phyloP scores from a whole-genome alignment of 352 stramenopile species.

The Globisporangium perplexum region DNA sequence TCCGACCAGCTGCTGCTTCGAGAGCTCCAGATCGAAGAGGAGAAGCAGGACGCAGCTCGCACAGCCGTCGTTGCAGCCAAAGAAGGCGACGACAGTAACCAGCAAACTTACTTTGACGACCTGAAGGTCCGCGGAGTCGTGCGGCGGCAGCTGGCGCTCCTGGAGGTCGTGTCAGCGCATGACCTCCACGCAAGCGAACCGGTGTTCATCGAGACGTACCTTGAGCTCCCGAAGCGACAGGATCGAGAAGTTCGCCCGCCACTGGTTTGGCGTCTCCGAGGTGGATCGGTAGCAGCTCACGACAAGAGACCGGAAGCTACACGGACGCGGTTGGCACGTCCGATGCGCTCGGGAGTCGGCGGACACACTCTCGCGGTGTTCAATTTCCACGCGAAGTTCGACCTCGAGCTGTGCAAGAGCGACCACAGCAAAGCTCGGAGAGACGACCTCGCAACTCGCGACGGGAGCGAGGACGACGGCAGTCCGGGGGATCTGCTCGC shows the following conservation, averaged over 20 bases:
- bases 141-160: slow-evolving; percentile 5
- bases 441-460: background rate
- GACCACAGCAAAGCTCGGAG: background rate
- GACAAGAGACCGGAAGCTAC: background rate
- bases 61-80: slow-evolving; percentile 2
- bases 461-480: background rate
- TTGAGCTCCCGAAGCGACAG: slow-evolving; percentile 1
- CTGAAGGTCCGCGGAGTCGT: slow-evolving; percentile 7
- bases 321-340: background rate
- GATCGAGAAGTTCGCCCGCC: background rate
- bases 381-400: slow-evolving; percentile 13
- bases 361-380: slow-evolving; percentile 2
- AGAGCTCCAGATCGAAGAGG: slow-evolving; percentile 40
- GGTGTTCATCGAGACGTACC: slow-evolving; percentile 7
- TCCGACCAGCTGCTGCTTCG: slow-evolving; percentile 32
- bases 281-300: background rate
- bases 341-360: background rate
- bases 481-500: background rate
- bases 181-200: slow-evolving; percentile 1
- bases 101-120: slow-evolving; percentile 8
- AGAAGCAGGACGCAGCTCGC: slow-evolving; percentile 23
- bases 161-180: slow-evolving; percentile 7
- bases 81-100: background rate
- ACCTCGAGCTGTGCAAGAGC: slow-evolving; percentile 10
- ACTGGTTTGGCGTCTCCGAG: slow-evolving; percentile 2